Base-by-base conservation (phyloP, 768 basidiomycete species). In the Dioszegia crocea region DNA sequence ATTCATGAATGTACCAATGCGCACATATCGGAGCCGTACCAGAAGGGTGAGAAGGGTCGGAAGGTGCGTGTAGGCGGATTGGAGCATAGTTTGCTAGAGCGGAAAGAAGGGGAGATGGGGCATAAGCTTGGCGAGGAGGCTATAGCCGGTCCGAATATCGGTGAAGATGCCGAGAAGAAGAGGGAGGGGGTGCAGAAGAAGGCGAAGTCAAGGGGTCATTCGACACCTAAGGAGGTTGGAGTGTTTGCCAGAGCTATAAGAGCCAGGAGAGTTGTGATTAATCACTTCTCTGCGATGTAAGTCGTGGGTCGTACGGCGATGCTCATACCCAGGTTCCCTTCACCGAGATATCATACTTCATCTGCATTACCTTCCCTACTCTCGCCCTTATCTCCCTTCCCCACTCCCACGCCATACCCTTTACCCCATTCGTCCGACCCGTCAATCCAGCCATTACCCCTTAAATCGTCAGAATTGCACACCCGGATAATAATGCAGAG, bases 41-140 rank as follows among this genome's bases (percentile, higher is more conserved):
- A 83, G 70, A 83, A 80, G 53, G 81, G 84, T 0, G 84, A 85
- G 56, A 88, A 86, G 74, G 83, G 86, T 14, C 82, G 74, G 62
- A 71, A 71, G 27, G 55, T 67, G 38, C 53, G 76, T 12, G 64
- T 84, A 24, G 81, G 82, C 19, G 89, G 89, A 57, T 73, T 89
- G 19, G 88, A 88, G 71, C 75, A 64, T 19, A 70, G 62, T 40
- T 55, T 78, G 44, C 69, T 72, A 6, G 45, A 61, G 50, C 63
- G 71, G 41, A 19, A 74, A 53, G 66, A 70, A 30, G 55, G 46
- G 11, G 53, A 56, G 36, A 43, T 46, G 30, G 60, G 65, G 9
- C 39, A 58, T 23, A 33, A 24, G 27, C 23, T 65, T 17, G 63
- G 56, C 21, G 43, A 33, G 16, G 51, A 62, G 52, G 57, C 57